Evolutionary conservation across 2,329 filamentous ascomycete genomes (phyloP), one percentile per base, ranked within the genome.

Genomic region (Exophiala aquamarina): DNA sequence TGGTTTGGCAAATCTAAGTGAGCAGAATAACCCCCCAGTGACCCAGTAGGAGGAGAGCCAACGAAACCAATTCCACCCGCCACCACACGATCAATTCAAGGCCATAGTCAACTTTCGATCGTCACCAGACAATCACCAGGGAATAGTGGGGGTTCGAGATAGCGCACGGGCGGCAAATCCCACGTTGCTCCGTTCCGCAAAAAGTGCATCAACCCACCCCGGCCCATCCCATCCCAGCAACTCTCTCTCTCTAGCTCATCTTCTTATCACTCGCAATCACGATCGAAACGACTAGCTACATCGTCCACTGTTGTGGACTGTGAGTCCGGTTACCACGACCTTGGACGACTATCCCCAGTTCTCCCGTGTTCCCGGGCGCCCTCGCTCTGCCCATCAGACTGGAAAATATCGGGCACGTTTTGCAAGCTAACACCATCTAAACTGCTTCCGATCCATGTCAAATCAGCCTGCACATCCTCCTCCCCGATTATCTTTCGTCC

Each of bases 101-200:
- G 23, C 23, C 6, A 11, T 11, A 11, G 6, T 26, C 23, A 26
- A n/a, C n/a, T n/a, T n/a, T n/a, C n/a, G n/a, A n/a, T n/a, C n/a
- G n/a, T n/a, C n/a, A n/a, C n/a, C n/a, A n/a, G n/a, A n/a, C 23
- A 6, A 11, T 6, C 23, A 26, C 23, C 23, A 6, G 23, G 23
- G 23, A 26, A 26, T 26, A 26, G 23, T 26, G 23, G 23, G 23
- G 23, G 23, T 26, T 11, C 23, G 11, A 26, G 23, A 26, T 26
- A 26, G 23, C 11, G 23, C 23, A 11, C 35, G 10, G 47, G 45
- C 40, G 47, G 49, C 18, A 37, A 44, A 50, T 51, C 52, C 52
- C 52, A 54, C 52, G 52, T 51, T 54, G 40, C 51, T 54, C 52
- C 48, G 52, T 52, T 52, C 49, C 49, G 49, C 49, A 42, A 40